Evolutionary conservation across 345 rosid species (phyloP), one percentile per base, ranked within the genome.

Genomic region (Citrus hindsii): DNA sequence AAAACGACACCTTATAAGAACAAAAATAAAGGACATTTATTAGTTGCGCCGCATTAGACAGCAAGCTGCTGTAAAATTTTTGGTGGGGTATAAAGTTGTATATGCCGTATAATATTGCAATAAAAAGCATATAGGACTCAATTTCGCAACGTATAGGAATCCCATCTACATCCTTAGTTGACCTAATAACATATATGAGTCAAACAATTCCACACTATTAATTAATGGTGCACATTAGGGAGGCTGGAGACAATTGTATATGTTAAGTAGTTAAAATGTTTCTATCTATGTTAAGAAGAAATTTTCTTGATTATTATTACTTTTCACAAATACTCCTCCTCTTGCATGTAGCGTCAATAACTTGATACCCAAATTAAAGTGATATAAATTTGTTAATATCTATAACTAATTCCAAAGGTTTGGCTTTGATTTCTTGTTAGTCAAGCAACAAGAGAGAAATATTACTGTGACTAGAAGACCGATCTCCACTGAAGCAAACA

Each of bases 381-480:
- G 5, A 46, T 46, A 46, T 46, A 46, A 46, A 46, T 46, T 42
- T 42, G 48, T 42, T 42, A 42, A 42, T 12, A 2, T 12, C 12
- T 42, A 13, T 1, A 46, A 46, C 51, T 46, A 13, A 46, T 46
- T 12, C 51, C 18, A 46, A 46, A 46, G 14, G 1, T 53, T 64
- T 59, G 28, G 4, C 13, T 33, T 13, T 64, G n/a, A 6, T 32
- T 16, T 30, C 18, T 4, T 62, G 66, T 62, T 62, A 62, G 3
- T 28, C 30, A 27, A 62, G 51, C 51, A 5, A 46, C 3, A 53
- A 53, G 22, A 51, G 65, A 48, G 21, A 56, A 64, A 28, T 16
- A 18, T 79, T 90, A 95, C 98, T 86, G 97, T 94, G 13, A 86
- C 80, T 7, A 93, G 91, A 19, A 95, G 98, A 22, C 98, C 97